Evolutionary conservation across 495 filamentous ascomycete species (phyloP).

Genomic region (Aspergillus carlsbadensis): DNA sequence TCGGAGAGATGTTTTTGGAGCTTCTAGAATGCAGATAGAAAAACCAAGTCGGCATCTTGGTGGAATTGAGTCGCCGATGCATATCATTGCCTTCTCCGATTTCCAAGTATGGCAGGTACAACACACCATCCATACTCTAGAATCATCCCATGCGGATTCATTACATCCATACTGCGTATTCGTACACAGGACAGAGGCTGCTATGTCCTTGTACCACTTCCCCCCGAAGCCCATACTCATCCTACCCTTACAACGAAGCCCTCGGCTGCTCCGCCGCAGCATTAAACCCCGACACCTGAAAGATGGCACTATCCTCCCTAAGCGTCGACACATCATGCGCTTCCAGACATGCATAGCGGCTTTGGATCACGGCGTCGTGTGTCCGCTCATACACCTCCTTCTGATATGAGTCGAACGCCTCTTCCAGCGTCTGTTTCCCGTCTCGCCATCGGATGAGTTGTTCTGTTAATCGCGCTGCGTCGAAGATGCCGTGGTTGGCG

Average conservation of each 20-base stretch:
- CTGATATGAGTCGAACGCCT: neutral
- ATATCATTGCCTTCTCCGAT: too few relatives aligned
- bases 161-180: too few relatives aligned
- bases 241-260: neutral
- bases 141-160: too few relatives aligned
- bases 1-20: too few relatives aligned
- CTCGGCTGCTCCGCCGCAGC: neutral
- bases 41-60: neutral
- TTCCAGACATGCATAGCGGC: neutral
- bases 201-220: too few relatives aligned
- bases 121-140: neutral
- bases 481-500: neutral
- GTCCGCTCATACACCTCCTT: neutral
- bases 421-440: neutral
- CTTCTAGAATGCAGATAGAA: neutral
- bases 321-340: neutral
- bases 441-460: constrained; percentile 2
- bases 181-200: too few relatives aligned
- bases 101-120: neutral
- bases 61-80: neutral
- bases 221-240: too few relatives aligned
- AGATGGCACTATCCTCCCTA: neutral
- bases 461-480: neutral
- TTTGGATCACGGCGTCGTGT: neutral
- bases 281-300: constrained; percentile 3